A percentile compares a stretch with the other conserved stretches of the same genome.
These are phyloP conservation scores for Fusarium chlamydosporum DNA, from an alignment of 2,329 filamentous ascomycete genomes.

Conservation along the genomic window DNA sequence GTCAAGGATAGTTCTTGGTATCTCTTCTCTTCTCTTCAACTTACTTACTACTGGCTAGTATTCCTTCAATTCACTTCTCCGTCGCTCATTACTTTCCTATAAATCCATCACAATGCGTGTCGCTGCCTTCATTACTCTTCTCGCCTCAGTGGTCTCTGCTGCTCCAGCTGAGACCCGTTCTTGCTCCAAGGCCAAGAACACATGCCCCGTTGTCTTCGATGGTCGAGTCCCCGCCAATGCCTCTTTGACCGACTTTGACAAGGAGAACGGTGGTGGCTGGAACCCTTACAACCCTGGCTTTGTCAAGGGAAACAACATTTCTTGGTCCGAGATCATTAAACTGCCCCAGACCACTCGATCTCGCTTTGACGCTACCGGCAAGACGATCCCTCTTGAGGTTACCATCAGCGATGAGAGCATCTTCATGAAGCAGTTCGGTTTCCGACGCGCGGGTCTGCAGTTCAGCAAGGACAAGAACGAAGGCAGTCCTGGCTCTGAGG, in stretches of 20 bases:
- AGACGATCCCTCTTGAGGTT: constrained; percentile 64
- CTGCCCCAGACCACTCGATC: constrained; percentile 59
- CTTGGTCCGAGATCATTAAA: constrained; percentile 65
- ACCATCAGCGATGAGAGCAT: constrained; percentile 71
- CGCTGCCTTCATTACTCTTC: constrained; percentile 34
- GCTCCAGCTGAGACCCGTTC: constrained; percentile 24
- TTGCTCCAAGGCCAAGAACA: constrained; percentile 11
- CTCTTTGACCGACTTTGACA: constrained; percentile 59
- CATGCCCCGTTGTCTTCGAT: constrained; percentile 60
- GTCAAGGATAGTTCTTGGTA: neutral
- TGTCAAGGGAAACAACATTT: constrained; percentile 67
- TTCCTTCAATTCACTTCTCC: constrained; percentile 37
- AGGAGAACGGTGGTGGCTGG: constrained; percentile 52
- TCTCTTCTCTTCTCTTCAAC: constrained; percentile 17
- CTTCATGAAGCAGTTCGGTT: constrained; percentile 71
- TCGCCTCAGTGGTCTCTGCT: constrained; percentile 40
- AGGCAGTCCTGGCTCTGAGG: constrained; percentile 66
- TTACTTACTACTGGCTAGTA: constrained; percentile 42
- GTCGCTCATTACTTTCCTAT: constrained; percentile 19
- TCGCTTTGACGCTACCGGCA: constrained; percentile 55
- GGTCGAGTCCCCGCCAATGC: constrained; percentile 60
- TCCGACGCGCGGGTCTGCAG: constrained; percentile 65
- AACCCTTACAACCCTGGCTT: constrained; percentile 65
- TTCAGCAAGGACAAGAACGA: constrained; percentile 55
- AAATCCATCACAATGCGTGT: constrained; percentile 36